Evolutionary conservation across 2,329 filamentous ascomycete species (phyloP).

Genomic region (Xylariales sp.): DNA sequence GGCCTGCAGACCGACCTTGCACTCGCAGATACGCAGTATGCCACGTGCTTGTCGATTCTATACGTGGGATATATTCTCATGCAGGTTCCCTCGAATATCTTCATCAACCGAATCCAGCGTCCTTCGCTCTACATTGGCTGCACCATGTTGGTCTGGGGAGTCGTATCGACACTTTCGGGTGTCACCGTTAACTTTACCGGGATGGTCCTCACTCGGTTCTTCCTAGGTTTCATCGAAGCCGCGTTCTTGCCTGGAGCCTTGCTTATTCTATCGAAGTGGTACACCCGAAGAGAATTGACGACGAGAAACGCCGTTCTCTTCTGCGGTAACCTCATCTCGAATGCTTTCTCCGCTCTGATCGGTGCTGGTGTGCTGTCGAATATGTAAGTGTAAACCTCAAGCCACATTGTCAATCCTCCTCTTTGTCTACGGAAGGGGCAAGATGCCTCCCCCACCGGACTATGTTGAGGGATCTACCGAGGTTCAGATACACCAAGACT

Average conservation of each 20-base stretch:
- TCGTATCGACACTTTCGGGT: conserved; percentile 54
- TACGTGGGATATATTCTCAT: conserved; percentile 64
- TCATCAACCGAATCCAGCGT: conserved; percentile 47
- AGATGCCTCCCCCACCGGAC: too few relatives aligned
- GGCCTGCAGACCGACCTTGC: conserved; percentile 57
- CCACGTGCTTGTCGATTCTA: conserved; percentile 58
- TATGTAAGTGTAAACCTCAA: too few relatives aligned
- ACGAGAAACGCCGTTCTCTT: conserved; percentile 53
- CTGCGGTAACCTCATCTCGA: conserved; percentile 55
- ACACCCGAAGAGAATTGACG: conserved; percentile 55
- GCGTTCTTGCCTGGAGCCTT: conserved; percentile 61
- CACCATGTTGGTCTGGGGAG: conserved; percentile 56
- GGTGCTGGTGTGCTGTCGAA: conserved; percentile 55
- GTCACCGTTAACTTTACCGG: conserved; percentile 46
- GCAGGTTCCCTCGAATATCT: conserved; percentile 56
- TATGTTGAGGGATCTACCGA: too few relatives aligned
- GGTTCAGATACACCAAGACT: too few relatives aligned
- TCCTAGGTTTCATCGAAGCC: conserved; percentile 59
- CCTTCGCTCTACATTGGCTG: conserved; percentile 46
- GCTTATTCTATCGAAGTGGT: conserved; percentile 62
- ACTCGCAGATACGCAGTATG: conserved; percentile 49
- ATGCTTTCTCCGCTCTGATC: conserved; percentile 55
- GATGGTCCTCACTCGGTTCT: conserved; percentile 53
- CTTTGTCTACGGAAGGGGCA: too few relatives aligned
- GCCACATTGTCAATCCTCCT: too few relatives aligned